These are phyloP conservation scores for Claviceps sp. DNA, from an alignment of 2,329 filamentous ascomycete genomes.

Conservation along the genomic window DNA sequence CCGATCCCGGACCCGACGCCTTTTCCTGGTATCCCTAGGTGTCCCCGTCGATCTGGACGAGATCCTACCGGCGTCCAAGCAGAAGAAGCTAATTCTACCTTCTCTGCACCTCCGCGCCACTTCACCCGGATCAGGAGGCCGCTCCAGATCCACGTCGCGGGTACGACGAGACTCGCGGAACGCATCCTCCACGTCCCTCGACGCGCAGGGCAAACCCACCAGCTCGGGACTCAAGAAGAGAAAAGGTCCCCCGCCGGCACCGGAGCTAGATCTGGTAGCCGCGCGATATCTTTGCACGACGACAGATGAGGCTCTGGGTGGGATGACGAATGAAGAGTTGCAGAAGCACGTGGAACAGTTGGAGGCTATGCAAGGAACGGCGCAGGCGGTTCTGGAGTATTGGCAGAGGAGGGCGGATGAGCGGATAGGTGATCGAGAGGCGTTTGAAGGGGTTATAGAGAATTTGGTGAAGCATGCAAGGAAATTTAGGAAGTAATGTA, in stretches of 20 bases:
- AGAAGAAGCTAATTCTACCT: slow-evolving; percentile 91
- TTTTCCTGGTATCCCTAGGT: slow-evolving; percentile 90
- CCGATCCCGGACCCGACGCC: slow-evolving; percentile 79
- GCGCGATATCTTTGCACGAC: slow-evolving; percentile 69
- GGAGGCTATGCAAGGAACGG: slow-evolving; percentile 54
- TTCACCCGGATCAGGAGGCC: slow-evolving; percentile 42
- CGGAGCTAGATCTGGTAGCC: slow-evolving; percentile 65
- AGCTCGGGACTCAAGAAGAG: slow-evolving; percentile 24
- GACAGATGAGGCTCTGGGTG: slow-evolving; percentile 68
- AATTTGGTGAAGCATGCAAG: slow-evolving; percentile 86
- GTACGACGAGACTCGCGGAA: slow-evolving; percentile 35
- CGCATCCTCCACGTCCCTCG: slow-evolving; percentile 44
- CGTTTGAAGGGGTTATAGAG: slow-evolving; percentile 93
- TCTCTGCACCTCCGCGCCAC: slow-evolving; percentile 60
- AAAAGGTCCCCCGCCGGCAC: slow-evolving; percentile 52
- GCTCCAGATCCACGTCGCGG: slow-evolving; percentile 35
- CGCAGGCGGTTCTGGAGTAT: slow-evolving; percentile 69
- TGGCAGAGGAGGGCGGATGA: slow-evolving; percentile 81
- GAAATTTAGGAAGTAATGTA: slow-evolving; percentile 60
- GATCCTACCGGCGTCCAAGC: slow-evolving; percentile 90
- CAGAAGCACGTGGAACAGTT: slow-evolving; percentile 56
- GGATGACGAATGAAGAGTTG: slow-evolving; percentile 68
- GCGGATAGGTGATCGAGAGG: slow-evolving; percentile 79
- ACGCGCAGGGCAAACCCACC: slow-evolving; percentile 42
- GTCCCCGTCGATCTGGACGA: slow-evolving; percentile 95